Conservation (phyloP, 345 rosid genomes). For the Geranium rotundifolium region DNA sequence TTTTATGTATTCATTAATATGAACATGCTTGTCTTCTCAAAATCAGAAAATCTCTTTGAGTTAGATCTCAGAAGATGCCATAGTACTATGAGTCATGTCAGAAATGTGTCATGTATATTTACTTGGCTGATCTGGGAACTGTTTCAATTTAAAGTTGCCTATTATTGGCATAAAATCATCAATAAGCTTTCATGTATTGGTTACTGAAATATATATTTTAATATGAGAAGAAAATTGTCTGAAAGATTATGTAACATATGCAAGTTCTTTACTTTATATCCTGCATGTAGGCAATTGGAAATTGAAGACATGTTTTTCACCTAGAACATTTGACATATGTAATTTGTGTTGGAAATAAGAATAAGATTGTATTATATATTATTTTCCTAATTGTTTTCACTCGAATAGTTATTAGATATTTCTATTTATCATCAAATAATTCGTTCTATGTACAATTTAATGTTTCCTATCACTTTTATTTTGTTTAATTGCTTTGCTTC, state of each 20-base stretch:
- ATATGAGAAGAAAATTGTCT: background rate
- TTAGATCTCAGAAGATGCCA: background rate
- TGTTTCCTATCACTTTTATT: background rate
- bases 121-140: background rate
- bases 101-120: background rate
- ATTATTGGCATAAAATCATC: background rate
- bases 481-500: too few species aligned
- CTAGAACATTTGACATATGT: background rate
- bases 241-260: background rate
- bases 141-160: background rate
- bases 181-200: background rate
- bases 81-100: background rate
- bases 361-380: background rate
- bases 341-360: background rate
- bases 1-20: background rate
- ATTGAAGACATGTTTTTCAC: background rate
- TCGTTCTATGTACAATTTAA: too few species aligned
- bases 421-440: background rate
- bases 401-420: background rate
- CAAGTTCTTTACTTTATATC: background rate
- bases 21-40: background rate
- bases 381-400: background rate
- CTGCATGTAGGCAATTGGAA: background rate
- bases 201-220: too few species aligned
- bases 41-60: background rate